Percentiles rank a stretch among this genome's conserved stretches.
phyloP scores from a whole-genome alignment of 2,329 filamentous ascomycete species.

The Macrophomina tecta region DNA sequence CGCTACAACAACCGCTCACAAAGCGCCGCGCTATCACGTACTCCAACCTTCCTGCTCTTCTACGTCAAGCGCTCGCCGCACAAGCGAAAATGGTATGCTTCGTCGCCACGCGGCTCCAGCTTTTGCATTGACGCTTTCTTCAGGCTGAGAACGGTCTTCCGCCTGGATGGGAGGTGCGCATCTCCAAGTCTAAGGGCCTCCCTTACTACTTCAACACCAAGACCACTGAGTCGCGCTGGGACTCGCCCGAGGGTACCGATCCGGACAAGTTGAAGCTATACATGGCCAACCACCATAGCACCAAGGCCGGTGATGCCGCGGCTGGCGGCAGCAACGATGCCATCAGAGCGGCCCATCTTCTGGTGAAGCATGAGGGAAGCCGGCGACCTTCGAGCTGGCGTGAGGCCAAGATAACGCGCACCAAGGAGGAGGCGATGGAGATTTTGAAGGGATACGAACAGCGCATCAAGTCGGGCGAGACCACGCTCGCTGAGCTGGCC shows the following conservation, averaged over 20 bases:
- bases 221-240: constrained; percentile 92
- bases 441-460: constrained; percentile 78
- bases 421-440: constrained; percentile 81
- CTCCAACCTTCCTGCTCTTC: not conserved
- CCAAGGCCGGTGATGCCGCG: constrained; percentile 44
- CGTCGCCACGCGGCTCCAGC: not conserved
- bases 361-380: constrained; percentile 92
- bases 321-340: constrained; percentile 69
- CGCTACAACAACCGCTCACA: constrained; percentile 18
- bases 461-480: constrained; percentile 73
- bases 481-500: constrained; percentile 80
- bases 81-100: constrained; percentile 7
- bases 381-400: constrained; percentile 92
- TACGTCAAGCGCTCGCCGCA: not conserved
- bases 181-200: constrained; percentile 97
- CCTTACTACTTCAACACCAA: constrained; percentile 96
- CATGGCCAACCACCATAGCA: constrained; percentile 87
- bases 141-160: constrained; percentile 82
- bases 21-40: constrained; percentile 20
- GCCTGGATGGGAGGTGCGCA: constrained; percentile 89
- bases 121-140: constrained; percentile 8
- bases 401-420: constrained; percentile 84
- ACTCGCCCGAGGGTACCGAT: constrained; percentile 86
- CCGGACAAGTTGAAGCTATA: constrained; percentile 91
- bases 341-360: constrained; percentile 89